Base-by-base conservation (phyloP, 371 early-diverging fungal species). In the Dentiscutata heterogama region DNA sequence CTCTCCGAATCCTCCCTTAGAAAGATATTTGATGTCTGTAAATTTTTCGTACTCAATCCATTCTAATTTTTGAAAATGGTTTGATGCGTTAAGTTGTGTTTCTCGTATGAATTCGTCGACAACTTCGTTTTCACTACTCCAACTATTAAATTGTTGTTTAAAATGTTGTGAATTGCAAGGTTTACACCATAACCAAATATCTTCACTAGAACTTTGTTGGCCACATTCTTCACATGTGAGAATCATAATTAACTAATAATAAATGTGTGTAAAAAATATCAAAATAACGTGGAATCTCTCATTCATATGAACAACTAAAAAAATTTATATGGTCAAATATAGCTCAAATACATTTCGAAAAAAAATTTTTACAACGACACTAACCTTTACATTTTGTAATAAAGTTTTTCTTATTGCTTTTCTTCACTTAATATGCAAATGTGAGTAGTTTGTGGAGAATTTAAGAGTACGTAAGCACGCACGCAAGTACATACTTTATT, bases 221-320 rank as follows among this genome's bases (percentile, higher is more conserved):
- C 46, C 60, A 14, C 76, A 76, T 58, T 76, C 60, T 76, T 50
- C 54, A 76, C 76, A 76, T 11, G 64, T 64, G 64, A 27, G 31
- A 64, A 64, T 51, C 51, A 51, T 51, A 51, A 51, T 51, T 14
- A 51, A 51, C 51, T 51, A 51, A 51, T 16, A 51, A 51, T 51
- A 16, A 7, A 46, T 46, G 10, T 10, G 1, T 51, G 10, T 51
- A 51, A 51, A 51, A 51, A 51, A 51, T 51, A 14, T 3, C 16
- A 51, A 51, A 46, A 8, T 35, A 5, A 46, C 5, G 50, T 13
- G 50, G 50, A 7, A 46, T 46, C 46, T 46, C 46, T 2, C 11
- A 46, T 46, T 46, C 46, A 46, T 46, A 46, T 6, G 10, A 7
- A 35, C 35, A 35, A 35, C 35, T 35, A 35, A 35, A 35, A 5